Base-by-base conservation (phyloP, 1,284 basidiomycete species). In the Prillingera fragicola region DNA sequence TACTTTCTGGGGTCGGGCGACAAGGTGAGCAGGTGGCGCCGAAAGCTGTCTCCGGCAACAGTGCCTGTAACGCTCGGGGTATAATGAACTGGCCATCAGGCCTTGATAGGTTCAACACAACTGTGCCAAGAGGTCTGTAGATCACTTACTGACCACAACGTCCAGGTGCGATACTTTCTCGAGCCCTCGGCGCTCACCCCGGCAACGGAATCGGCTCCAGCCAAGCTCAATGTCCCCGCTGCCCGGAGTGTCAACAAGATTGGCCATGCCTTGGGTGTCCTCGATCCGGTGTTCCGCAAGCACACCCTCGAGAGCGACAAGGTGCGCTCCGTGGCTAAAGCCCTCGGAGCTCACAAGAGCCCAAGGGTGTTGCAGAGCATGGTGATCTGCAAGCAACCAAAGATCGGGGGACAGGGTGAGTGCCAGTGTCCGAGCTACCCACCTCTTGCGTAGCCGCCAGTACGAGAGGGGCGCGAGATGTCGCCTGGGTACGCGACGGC, bases 1-100 rank as follows among this genome's bases (percentile, higher is more conserved):
- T 97, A 97, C 69, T 98, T 98, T 62, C 74, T 97, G 43, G 79
- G 75, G 12, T 90, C 86, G 1, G 88, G 88, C 1, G 88, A 96
- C 69, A 94, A 95, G 77, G 87, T 91, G 70, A 28, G 27, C 27
- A 28, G 14, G 12, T n/a, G n/a, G n/a, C n/a, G n/a, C n/a, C n/a
- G n/a, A 34, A n/a, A n/a, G n/a, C n/a, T n/a, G n/a, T n/a, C n/a
- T n/a, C n/a, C n/a, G n/a, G n/a, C n/a, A n/a, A n/a, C n/a, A n/a
- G n/a, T n/a, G n/a, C n/a, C n/a, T n/a, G n/a, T n/a, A n/a, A n/a
- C n/a, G n/a, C n/a, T n/a, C n/a, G n/a, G n/a, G n/a, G n/a, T n/a
- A n/a, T n/a, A n/a, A n/a, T n/a, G n/a, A n/a, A n/a, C n/a, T n/a
- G n/a, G n/a, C n/a, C n/a, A n/a, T n/a, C n/a, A n/a, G n/a, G n/a